A percentile compares a stretch with the other conserved stretches of the same genome.
These are phyloP conservation scores for Penicillium oxalicum DNA, from an alignment of 2,329 filamentous ascomycete species.

Conservation along the genomic window DNA sequence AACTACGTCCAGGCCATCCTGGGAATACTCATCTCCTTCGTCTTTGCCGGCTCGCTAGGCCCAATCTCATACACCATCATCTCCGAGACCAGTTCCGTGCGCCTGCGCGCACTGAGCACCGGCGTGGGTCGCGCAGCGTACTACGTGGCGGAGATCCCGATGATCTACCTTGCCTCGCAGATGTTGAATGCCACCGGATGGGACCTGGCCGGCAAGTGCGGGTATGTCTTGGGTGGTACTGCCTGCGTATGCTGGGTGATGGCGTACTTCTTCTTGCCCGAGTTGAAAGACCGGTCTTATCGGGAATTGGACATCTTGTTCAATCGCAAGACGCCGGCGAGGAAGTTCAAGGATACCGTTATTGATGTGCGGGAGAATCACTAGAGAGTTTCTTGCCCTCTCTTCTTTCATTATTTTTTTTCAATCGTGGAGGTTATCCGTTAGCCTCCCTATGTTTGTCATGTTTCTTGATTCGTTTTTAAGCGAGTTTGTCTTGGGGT, in stretches of 20 bases:
- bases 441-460: no score
- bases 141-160: conserved; percentile 40
- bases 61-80: conserved; percentile 38
- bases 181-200: conserved; percentile 39
- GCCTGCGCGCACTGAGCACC: conserved; percentile 36
- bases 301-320: conserved; percentile 45
- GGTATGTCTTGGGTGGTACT: conserved; percentile 45
- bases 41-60: conserved; percentile 32
- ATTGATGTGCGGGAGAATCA: conserved; percentile 42
- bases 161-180: conserved; percentile 37
- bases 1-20: conserved; percentile 38
- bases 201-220: conserved; percentile 43
- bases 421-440: no score
- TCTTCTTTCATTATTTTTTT: no score
- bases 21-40: conserved; percentile 38
- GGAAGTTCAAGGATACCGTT: conserved; percentile 42
- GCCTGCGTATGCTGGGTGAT: conserved; percentile 37
- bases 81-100: conserved; percentile 35
- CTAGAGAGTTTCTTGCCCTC: conserved; percentile 14
- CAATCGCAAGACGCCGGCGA: conserved; percentile 37
- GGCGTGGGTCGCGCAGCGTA: conserved; percentile 38
- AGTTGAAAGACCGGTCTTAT: conserved; percentile 43
- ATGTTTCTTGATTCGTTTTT: no score
- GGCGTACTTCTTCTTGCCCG: conserved; percentile 43
- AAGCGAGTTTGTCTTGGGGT: no score